A percentile compares a stretch with the other conserved stretches of the same genome.
Evolutionary conservation across 192 early-diverging fungal species (phyloP).

Genomic region (Coemansia interrupta): DNA sequence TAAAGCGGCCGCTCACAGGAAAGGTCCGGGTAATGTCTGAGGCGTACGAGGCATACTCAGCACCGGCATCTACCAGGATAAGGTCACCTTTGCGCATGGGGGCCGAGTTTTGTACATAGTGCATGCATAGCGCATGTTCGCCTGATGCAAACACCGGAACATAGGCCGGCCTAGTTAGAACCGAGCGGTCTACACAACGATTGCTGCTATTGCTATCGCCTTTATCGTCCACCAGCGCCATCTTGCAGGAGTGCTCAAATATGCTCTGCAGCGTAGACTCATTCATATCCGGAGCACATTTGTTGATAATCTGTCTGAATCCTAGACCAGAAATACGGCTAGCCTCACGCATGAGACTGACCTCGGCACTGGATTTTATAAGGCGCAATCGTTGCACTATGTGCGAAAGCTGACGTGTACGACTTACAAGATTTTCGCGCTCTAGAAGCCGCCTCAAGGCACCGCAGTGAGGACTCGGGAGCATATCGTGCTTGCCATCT

Average conservation of each 20-base stretch:
- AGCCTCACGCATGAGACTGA: constrained; percentile 71
- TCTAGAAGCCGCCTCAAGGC: constrained; percentile 13
- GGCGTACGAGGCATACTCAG: constrained; percentile 84
- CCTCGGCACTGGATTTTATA: constrained; percentile 75
- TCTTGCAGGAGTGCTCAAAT: constrained; percentile 66
- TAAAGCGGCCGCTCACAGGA: constrained; percentile 87
- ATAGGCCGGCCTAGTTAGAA: constrained; percentile 66
- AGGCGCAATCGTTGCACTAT: constrained; percentile 70
- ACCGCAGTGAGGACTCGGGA: constrained; percentile 26
- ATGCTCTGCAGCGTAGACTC: constrained; percentile 76
- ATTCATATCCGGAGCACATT: constrained; percentile 62
- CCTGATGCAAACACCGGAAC: constrained; percentile 96
- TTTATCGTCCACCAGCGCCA: constrained; percentile 16
- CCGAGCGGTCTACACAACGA: constrained; percentile 23
- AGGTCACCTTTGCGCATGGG: constrained; percentile 67
- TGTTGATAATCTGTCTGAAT: constrained; percentile 75
- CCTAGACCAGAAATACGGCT: constrained; percentile 75
- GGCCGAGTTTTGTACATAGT: constrained; percentile 87
- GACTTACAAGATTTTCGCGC: constrained; percentile 22
- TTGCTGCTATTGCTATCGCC: constrained; percentile 55
- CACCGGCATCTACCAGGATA: constrained; percentile 87
- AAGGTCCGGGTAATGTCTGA: constrained; percentile 92
- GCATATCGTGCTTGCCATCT: constrained; percentile 23
- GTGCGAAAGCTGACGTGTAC: constrained; percentile 55
- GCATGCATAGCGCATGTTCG: constrained; percentile 84